phyloP scores from a whole-genome alignment of 208 protist genomes.

The Crithidia expoeki region DNA sequence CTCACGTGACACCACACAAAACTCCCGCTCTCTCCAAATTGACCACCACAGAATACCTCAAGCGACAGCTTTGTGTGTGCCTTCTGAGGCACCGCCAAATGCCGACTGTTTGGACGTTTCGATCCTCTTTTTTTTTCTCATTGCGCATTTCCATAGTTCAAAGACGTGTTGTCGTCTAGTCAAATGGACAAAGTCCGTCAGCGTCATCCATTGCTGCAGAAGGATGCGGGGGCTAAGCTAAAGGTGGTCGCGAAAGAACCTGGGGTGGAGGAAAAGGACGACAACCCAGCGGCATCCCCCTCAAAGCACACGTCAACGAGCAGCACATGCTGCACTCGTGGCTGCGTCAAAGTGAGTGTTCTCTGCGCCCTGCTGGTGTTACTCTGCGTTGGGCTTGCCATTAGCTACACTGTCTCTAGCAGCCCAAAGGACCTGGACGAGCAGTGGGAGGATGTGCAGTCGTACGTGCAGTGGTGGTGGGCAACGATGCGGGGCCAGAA shows the following conservation, averaged over 20 bases:
- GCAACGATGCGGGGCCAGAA: conserved; percentile 8
- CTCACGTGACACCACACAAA: no score
- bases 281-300: background rate
- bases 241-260: background rate
- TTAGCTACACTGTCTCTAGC: conserved; percentile 11
- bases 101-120: no score
- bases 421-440: conserved; percentile 33
- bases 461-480: conserved; percentile 25
- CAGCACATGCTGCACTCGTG: background rate
- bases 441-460: conserved; percentile 39
- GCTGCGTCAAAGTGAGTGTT: background rate
- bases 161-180: no score
- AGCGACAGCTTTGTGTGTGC: no score
- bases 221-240: background rate
- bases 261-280: background rate
- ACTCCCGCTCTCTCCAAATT: no score
- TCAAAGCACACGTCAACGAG: background rate
- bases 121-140: background rate
- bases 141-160: background rate
- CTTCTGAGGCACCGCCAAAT: no score
- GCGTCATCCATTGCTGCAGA: background rate
- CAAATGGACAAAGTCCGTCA: conserved; percentile 20
- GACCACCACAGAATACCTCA: no score
- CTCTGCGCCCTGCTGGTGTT: conserved; percentile 18
- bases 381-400: conserved; percentile 10